Evolutionary conservation across 2,329 filamentous ascomycete genomes (phyloP).

Genomic region (Catunica adiposa): DNA sequence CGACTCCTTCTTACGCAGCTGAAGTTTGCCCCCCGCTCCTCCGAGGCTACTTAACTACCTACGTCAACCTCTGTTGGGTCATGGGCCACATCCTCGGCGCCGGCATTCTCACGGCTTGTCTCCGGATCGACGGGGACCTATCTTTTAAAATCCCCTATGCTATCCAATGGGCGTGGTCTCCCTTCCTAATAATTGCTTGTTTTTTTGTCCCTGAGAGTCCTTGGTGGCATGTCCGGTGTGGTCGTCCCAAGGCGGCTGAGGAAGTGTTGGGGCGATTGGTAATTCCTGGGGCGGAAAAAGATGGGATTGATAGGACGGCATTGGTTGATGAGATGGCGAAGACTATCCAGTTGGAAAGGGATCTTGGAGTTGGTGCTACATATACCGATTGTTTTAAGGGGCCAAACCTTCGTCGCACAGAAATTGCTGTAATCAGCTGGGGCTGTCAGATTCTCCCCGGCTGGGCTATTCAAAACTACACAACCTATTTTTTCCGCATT

Average conservation of each 20-base stretch:
- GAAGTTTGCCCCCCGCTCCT: conserved; percentile 43
- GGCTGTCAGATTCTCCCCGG: conserved; percentile 28
- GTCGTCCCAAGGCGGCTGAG: conserved; percentile 15
- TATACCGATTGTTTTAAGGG: conserved; percentile 33
- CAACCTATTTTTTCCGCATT: conserved; percentile 32
- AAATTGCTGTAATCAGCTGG: conserved; percentile 27
- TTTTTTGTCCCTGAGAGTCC: conserved; percentile 24
- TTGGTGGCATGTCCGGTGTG: conserved; percentile 20
- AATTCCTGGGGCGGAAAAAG: conserved; percentile 20
- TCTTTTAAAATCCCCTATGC: conserved; percentile 24
- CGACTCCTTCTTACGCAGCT: conserved; percentile 27
- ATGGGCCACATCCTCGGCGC: conserved; percentile 28
- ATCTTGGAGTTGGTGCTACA: conserved; percentile 23
- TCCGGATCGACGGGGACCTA: conserved; percentile 5
- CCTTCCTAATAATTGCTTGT: conserved; percentile 21
- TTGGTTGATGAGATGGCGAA: conserved; percentile 27
- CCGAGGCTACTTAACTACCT: conserved; percentile 55
- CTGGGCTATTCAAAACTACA: conserved; percentile 25
- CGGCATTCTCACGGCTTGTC: conserved; percentile 26
- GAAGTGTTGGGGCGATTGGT: conserved; percentile 12
- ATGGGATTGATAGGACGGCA: conserved; percentile 19
- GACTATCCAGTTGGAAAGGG: conserved; percentile 30
- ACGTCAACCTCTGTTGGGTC: conserved; percentile 37
- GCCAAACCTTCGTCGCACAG: conserved; percentile 29
- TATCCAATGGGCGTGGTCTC: conserved; percentile 25